Evolutionary conservation across 306 rosid genomes (phyloP).

Genomic region (Delonix regia): DNA sequence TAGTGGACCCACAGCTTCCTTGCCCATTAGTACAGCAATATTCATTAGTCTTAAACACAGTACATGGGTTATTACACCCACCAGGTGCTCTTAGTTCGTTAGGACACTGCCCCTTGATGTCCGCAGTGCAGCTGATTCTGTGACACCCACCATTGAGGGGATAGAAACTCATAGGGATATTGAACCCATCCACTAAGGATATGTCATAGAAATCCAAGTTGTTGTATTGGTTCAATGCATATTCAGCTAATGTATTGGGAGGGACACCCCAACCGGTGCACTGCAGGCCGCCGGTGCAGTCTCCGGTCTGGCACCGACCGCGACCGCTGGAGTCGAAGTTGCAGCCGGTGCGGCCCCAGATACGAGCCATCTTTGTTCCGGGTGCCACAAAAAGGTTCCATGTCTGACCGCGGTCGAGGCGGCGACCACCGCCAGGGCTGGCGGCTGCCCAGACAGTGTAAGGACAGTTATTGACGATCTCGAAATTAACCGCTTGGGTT

Average conservation of each 20-base stretch:
- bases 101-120: slow-evolving; percentile 53
- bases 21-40: slow-evolving; percentile 41
- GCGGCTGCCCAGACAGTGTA: slow-evolving; percentile 61
- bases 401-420: neutral
- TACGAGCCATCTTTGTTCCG: slow-evolving; percentile 39
- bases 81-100: slow-evolving; percentile 31
- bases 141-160: slow-evolving; percentile 34
- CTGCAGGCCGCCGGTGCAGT: slow-evolving; percentile 44
- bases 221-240: slow-evolving; percentile 32
- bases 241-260: slow-evolving; percentile 62
- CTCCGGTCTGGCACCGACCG: slow-evolving; percentile 60
- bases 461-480: slow-evolving; percentile 47
- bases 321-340: slow-evolving; percentile 45
- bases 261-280: slow-evolving; percentile 46
- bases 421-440: slow-evolving; percentile 45
- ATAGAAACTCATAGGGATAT: slow-evolving; percentile 46
- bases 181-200: slow-evolving; percentile 51
- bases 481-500: slow-evolving; percentile 37
- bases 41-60: slow-evolving; percentile 28
- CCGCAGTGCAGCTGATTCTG: slow-evolving; percentile 30
- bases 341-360: slow-evolving; percentile 75
- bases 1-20: slow-evolving; percentile 42
- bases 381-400: slow-evolving; percentile 38
- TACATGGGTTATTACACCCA: slow-evolving; percentile 59
- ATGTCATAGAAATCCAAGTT: slow-evolving; percentile 48